phyloP scores from a whole-genome alignment of 352 stramenopile genomes.

The Phytophthora boehmeriae region DNA sequence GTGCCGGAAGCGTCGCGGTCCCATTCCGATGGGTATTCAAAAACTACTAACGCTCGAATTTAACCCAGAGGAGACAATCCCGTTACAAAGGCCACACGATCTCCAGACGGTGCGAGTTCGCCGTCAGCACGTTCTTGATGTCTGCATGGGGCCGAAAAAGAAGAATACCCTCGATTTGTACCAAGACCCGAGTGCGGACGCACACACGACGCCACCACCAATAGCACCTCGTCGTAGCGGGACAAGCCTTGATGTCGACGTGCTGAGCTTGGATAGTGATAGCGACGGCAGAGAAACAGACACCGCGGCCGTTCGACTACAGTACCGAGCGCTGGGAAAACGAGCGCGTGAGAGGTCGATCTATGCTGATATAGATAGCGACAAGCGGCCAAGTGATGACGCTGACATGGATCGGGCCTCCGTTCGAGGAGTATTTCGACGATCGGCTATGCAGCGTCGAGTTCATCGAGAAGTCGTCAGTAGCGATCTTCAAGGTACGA shows the following conservation, averaged over 20 bases:
- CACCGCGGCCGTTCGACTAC: background rate
- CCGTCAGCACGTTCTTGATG: slow-evolving; percentile 8
- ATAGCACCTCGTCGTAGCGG: background rate
- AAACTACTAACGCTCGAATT: background rate
- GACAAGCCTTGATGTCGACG: background rate
- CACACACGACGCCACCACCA: background rate
- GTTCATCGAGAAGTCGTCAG: background rate
- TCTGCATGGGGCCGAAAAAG: slow-evolving; percentile 2
- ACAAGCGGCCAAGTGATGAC: background rate
- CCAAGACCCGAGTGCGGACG: background rate
- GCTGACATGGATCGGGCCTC: background rate
- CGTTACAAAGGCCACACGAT: slow-evolving; percentile 1
- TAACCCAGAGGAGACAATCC: background rate
- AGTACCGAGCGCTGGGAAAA: slow-evolving; percentile 2
- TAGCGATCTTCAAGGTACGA: slow-evolving; percentile 9
- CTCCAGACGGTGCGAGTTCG: background rate
- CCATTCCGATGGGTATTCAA: background rate
- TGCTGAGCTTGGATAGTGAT: background rate
- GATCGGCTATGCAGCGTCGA: background rate
- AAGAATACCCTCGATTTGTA: slow-evolving; percentile 6
- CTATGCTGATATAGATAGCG: background rate
- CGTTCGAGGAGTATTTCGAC: background rate
- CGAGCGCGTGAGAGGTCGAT: background rate
- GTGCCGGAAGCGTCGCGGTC: background rate
- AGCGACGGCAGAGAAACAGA: background rate